Evolutionary conservation across 1,284 basidiomycete species (phyloP), one percentile per base, ranked within the genome.

Genomic region (Puccinia sorghi): DNA sequence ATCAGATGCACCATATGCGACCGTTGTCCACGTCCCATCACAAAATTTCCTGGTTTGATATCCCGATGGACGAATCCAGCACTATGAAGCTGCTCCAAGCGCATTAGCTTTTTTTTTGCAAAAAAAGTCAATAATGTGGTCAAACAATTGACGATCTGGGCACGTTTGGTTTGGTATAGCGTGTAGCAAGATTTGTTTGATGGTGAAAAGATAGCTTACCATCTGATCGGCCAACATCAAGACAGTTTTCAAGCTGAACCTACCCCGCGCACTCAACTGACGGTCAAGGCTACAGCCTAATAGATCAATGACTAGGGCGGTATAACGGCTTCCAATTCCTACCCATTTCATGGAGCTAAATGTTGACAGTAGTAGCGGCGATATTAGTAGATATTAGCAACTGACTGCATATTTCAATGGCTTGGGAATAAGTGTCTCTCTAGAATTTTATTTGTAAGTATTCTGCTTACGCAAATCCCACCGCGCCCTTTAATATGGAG

Each of bases 21-120:
- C 25, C 32, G 6, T 17, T 83, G 80, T 83, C 84, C 70, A 82
- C 84, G 64, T 84, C 84, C 67, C 84, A 84, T 84, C 83, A 84
- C 63, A 83, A 81, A 82, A 83, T 84, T 81, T 84, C 84, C 82
- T 84, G 84, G 57, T 83, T 84, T 83, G 84, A 84, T 84, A 77
- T 85, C 84, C 73, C 84, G 84, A 82, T 84, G 84, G 63, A 85
- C 84, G 81, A 85, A 85, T 81, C 84, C 84, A 59, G 84, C 83
- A 41, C 83, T 84, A 80, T 85, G 84, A 64, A 84, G 83, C 83
- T 84, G 84, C 80, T 85, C 84, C 32, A 79, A 46, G 15, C 77
- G 67, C 41, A 56, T 13, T 43, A 79, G 52, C 77, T 79, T 63
- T 37, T 37, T 66, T 54, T 32, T 70, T 25, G 11, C 3, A 43